These are phyloP conservation scores for Pseudevernia furfuracea DNA, from an alignment of 495 filamentous ascomycete genomes.

Conservation along the genomic window DNA sequence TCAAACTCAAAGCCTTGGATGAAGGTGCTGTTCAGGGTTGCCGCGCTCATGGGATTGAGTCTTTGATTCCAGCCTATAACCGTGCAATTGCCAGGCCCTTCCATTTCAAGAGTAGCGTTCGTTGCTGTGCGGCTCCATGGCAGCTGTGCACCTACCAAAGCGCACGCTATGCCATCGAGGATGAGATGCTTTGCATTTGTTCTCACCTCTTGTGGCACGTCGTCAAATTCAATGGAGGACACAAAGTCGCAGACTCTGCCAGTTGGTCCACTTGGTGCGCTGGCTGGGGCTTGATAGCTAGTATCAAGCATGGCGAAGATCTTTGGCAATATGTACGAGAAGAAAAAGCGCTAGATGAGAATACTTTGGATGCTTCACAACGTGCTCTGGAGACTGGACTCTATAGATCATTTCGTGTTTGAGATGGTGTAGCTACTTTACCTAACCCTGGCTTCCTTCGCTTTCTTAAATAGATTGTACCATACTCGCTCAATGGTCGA, in stretches of 20 bases:
- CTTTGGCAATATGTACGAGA: neutral
- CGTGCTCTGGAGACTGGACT: neutral
- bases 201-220: constrained; percentile 25
- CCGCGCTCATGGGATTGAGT: constrained; percentile 20
- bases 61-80: constrained; percentile 33
- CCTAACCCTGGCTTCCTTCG: neutral
- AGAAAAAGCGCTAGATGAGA: neutral
- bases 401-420: too few species aligned
- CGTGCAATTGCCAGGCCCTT: constrained; percentile 29
- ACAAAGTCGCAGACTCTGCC: constrained; percentile 29
- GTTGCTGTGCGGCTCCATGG: constrained; percentile 37
- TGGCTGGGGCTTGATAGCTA: neutral
- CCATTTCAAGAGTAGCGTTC: constrained; percentile 32
- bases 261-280: constrained; percentile 19
- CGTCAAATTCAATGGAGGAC: constrained; percentile 15
- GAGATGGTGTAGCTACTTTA: neutral
- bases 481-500: neutral
- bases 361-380: neutral
- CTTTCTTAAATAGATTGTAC: neutral
- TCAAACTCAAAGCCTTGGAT: constrained; percentile 21
- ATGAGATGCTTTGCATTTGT: constrained; percentile 39
- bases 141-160: constrained; percentile 35
- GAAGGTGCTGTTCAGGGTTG: constrained; percentile 23
- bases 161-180: constrained; percentile 39
- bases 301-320: neutral